Evolutionary conservation across 257 asterid genomes (phyloP).

Genomic region (Vinca minor): DNA sequence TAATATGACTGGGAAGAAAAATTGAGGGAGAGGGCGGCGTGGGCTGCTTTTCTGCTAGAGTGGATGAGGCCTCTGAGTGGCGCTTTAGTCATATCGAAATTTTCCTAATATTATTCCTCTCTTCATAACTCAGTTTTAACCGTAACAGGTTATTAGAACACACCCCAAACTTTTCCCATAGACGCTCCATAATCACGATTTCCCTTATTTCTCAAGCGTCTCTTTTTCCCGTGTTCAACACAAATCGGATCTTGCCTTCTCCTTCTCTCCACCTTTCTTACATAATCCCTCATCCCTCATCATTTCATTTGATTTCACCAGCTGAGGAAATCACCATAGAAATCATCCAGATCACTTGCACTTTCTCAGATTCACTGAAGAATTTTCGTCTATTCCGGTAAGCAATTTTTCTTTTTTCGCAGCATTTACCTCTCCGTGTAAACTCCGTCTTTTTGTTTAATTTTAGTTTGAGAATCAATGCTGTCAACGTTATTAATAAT

Average conservation of each 20-base stretch:
- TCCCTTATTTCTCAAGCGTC: too few relatives aligned
- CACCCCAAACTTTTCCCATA: not conserved
- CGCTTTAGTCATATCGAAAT: too few relatives aligned
- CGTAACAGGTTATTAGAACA: conserved; percentile 1
- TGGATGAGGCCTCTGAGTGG: too few relatives aligned
- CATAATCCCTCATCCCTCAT: too few relatives aligned
- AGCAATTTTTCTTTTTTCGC: not conserved
- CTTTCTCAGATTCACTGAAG: conserved; percentile 6
- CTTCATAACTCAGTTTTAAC: too few relatives aligned
- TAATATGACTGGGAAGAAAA: too few relatives aligned
- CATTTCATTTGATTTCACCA: too few relatives aligned
- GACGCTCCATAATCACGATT: not conserved
- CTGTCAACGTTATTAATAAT: not conserved
- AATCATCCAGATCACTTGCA: not conserved
- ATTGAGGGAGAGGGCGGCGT: too few relatives aligned
- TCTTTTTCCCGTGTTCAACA: conserved; percentile 1
- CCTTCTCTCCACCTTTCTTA: not conserved
- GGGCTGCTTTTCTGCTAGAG: too few relatives aligned
- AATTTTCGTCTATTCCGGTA: conserved; percentile 6
- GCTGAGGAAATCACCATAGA: not conserved
- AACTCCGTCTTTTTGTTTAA: not conserved
- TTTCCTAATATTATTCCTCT: too few relatives aligned
- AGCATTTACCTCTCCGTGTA: not conserved
- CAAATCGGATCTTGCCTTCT: conserved; percentile 19
- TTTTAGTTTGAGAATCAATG: not conserved